Evolutionary conservation across 306 rosid genomes (phyloP), one percentile per base, ranked within the genome.

Genomic region (Carpinus viminea): DNA sequence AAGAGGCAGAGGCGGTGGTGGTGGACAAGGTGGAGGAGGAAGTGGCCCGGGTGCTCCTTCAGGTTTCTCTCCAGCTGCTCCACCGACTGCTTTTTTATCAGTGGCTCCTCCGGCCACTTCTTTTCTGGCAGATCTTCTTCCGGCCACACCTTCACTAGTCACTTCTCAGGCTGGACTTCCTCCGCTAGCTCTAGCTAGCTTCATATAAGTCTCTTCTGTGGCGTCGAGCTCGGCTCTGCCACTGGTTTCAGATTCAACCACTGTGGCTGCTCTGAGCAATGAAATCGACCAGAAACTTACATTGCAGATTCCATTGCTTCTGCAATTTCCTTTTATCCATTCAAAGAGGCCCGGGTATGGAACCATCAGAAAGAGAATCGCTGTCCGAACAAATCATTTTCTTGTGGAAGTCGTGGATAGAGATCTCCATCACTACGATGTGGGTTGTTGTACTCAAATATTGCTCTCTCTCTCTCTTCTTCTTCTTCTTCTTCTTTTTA

Each of bases 311-410:
- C 5, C 85, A 2, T 70, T 62, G 8, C 51, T 79, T 1, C 88
- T 91, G 4, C 47, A 90, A 10, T 89, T 89, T 16, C 68, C 89
- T 1, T 0, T 56, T 0, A 13, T 78, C 57, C 5, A 43, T 18
- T 73, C 86, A 0, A 62, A 28, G 54, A 85, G 98, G 16, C 98
- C 98, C 0, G 89, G 81, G 2, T 83, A 0, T 2, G 97, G 97
- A 0, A 60, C 1, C 11, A 1, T 24, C 0, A 97, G 98, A 0
- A 28, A 0, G 0, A 85, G 12, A 45, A 26, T 80, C 7, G 11
- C 48, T 12, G 86, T 91, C 2, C 82, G 90, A 0, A 97, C 98
- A 0, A 93, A 93, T 73, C 98, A 93, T n/a, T 90, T 93, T 5
- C 59, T 76, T 0, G 87, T 90, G 0, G 9, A 90, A 36, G 86